phyloP scores from a whole-genome alignment of 179 eudicot genomes.

The Silene coronaria region DNA sequence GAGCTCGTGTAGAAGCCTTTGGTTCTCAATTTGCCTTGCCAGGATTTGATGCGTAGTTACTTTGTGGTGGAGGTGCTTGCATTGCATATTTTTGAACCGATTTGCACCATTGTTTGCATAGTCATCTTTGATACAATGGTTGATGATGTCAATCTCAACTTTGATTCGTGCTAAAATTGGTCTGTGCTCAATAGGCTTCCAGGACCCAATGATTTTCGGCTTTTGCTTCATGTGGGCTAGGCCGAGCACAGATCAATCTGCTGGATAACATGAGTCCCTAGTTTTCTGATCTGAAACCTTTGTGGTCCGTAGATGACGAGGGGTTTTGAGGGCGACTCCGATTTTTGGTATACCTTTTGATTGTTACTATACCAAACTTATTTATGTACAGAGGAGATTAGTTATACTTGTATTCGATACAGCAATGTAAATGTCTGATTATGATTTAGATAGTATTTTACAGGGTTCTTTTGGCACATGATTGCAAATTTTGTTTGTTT shows the following conservation, averaged over 20 bases:
- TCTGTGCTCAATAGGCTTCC: neutral
- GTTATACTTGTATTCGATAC: neutral
- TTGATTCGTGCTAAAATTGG: neutral
- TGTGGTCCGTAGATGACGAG: neutral
- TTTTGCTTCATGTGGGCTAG: neutral
- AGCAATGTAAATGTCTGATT: neutral
- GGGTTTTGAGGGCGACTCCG: neutral
- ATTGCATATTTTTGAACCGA: neutral
- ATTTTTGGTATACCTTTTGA: neutral
- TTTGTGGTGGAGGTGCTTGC: neutral
- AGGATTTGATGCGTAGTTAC: slow-evolving; percentile 39
- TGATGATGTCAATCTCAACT: neutral
- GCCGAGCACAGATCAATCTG: neutral
- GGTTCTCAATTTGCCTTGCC: slow-evolving; percentile 50
- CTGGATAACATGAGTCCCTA: neutral
- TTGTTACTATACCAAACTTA: slow-evolving; percentile 1
- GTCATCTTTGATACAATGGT: too few species aligned
- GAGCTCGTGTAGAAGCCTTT: slow-evolving; percentile 36
- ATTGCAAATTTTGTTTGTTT: neutral
- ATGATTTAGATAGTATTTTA: neutral
- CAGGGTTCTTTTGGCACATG: neutral
- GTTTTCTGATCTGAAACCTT: neutral
- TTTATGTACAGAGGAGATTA: slow-evolving; percentile 12
- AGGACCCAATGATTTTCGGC: neutral
- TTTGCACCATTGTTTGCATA: neutral